Evolutionary conservation across 2,329 filamentous ascomycete genomes (phyloP).

Genomic region (Paecilomyces fulvus): DNA sequence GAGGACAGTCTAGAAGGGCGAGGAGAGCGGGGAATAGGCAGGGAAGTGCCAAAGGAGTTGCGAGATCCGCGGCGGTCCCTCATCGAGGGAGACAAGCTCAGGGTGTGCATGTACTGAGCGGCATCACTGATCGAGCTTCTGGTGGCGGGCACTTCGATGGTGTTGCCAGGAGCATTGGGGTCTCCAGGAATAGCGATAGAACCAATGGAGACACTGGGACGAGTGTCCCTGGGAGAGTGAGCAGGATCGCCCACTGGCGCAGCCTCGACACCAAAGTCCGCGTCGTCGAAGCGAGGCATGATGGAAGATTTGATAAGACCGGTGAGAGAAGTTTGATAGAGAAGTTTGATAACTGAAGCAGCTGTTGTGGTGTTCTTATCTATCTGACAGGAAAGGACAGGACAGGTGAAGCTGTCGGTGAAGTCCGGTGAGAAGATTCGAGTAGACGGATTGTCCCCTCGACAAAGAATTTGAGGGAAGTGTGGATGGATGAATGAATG

Average conservation of each 20-base stretch:
- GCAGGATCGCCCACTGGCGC: constrained; percentile 7
- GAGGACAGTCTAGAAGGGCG: constrained; percentile 60
- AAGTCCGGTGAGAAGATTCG: constrained; percentile 3
- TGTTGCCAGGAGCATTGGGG: constrained; percentile 34
- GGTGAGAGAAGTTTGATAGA: background rate
- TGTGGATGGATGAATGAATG: background rate
- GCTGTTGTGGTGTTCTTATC: too few relatives aligned
- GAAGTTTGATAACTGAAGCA: background rate
- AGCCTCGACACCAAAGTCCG: constrained; percentile 42
- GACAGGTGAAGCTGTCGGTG: constrained; percentile 3
- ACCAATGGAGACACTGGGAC: constrained; percentile 15
- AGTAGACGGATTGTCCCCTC: too few relatives aligned
- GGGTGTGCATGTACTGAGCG: constrained; percentile 62
- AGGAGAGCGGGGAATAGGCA: constrained; percentile 65
- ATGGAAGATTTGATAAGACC: constrained; percentile 18
- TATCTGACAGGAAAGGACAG: background rate
- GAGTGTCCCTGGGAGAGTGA: constrained; percentile 19
- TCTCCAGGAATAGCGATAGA: constrained; percentile 37
- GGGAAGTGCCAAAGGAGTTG: constrained; percentile 66
- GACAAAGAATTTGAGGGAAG: background rate
- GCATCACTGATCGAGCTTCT: constrained; percentile 61
- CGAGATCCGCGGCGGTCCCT: constrained; percentile 60
- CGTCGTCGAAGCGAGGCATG: constrained; percentile 55
- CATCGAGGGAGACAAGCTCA: constrained; percentile 60
- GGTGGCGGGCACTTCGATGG: constrained; percentile 62